These are phyloP conservation scores for Murraya paniculata DNA, from an alignment of 345 rosid species.

Conservation along the genomic window DNA sequence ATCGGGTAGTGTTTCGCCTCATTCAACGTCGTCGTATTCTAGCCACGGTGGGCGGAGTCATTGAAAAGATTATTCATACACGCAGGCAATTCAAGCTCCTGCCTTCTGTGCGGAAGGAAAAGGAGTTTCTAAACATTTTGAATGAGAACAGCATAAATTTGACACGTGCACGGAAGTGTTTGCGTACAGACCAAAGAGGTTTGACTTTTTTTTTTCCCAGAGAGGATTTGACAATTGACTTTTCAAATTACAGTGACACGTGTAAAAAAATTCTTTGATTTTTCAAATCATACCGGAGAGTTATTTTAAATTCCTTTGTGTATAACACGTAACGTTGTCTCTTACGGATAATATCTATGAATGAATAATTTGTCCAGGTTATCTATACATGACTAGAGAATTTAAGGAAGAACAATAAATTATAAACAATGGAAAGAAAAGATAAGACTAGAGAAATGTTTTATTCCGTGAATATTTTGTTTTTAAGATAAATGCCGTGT, in stretches of 20 bases:
- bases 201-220: neutral
- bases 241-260: too few species aligned
- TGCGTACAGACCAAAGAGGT: neutral
- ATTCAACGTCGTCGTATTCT: conserved; percentile 14
- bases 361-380: neutral
- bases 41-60: conserved; percentile 7
- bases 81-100: neutral
- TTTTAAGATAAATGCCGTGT: too few species aligned
- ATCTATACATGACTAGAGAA: neutral
- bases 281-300: neutral
- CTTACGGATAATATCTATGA: too few species aligned
- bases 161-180: neutral
- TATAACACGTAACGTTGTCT: neutral
- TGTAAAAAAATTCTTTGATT: conserved; percentile 1
- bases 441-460: neutral
- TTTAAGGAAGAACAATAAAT: neutral
- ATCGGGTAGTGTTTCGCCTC: conserved; percentile 38
- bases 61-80: neutral
- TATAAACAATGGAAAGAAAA: neutral
- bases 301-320: neutral
- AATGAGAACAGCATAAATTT: neutral
- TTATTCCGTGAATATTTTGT: neutral
- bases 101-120: conserved; percentile 5
- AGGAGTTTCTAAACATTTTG: neutral
- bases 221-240: too few species aligned